A percentile compares a stretch with the other conserved stretches of the same genome.
phyloP scores from a whole-genome alignment of 108 stramenopile genomes.

The Epipyxis sp. region DNA sequence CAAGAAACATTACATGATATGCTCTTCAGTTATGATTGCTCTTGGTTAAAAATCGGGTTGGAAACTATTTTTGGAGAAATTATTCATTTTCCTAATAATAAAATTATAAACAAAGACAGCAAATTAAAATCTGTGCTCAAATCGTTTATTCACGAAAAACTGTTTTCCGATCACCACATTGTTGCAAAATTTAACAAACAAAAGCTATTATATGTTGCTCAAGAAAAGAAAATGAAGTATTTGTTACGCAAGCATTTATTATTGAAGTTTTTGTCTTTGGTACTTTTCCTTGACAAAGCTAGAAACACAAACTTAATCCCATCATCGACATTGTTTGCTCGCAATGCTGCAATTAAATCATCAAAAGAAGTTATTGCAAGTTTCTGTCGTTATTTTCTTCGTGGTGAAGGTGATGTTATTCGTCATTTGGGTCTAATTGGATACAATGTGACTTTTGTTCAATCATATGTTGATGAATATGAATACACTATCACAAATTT shows the following conservation, averaged over 20 bases:
- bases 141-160: neutral
- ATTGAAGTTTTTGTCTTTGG: conserved; percentile 53
- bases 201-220: neutral
- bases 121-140: neutral
- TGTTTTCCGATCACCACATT: neutral
- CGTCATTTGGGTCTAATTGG: conserved; percentile 73
- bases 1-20: conserved; percentile 63
- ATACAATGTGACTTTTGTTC: conserved; percentile 68
- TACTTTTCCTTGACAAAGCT: conserved; percentile 69
- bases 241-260: conserved; percentile 61
- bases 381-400: conserved; percentile 72
- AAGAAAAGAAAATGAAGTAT: neutral
- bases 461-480: conserved; percentile 80
- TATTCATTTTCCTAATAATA: conserved; percentile 37
- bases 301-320: neutral
- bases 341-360: conserved; percentile 63
- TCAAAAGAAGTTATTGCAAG: conserved; percentile 68
- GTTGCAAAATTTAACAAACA: neutral
- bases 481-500: conserved; percentile 73
- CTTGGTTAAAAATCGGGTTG: conserved; percentile 82
- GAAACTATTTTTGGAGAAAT: conserved; percentile 74
- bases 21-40: conserved; percentile 73
- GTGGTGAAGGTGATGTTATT: conserved; percentile 75
- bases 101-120: neutral
- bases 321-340: neutral